These are phyloP conservation scores for Salicornia ramosissima DNA, from an alignment of 148 eudicot genomes.

Conservation along the genomic window DNA sequence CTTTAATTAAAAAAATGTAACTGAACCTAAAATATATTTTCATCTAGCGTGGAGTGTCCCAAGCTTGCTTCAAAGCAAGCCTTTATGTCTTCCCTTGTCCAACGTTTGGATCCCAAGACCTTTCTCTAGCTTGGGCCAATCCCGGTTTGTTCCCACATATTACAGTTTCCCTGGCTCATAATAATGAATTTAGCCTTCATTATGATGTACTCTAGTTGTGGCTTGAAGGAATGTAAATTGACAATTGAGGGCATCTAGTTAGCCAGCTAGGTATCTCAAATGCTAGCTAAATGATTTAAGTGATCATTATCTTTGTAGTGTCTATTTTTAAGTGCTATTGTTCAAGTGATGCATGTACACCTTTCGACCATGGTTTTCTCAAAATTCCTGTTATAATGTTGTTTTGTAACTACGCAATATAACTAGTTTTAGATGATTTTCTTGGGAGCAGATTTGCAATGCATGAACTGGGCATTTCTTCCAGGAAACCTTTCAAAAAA, in stretches of 20 bases:
- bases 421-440: not conserved
- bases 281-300: not conserved
- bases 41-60: too few species aligned
- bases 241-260: not conserved
- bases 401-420: not conserved
- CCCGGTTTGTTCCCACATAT: too few species aligned
- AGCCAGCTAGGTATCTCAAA: not conserved
- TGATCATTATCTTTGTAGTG: not conserved
- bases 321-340: not conserved
- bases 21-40: too few species aligned
- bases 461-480: slow-evolving; percentile 94
- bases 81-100: too few species aligned
- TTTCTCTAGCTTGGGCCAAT: too few species aligned
- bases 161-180: too few species aligned
- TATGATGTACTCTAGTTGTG: too few species aligned
- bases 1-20: too few species aligned
- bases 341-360: not conserved
- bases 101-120: too few species aligned
- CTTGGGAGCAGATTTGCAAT: slow-evolving; percentile 66
- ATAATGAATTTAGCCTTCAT: too few species aligned
- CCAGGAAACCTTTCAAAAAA: slow-evolving; percentile 87
- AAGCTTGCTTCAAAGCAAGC: too few species aligned
- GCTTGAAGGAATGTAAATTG: too few species aligned
- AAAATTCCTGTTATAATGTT: not conserved
- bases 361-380: not conserved